Conservation (phyloP, 345 rosid genomes). For the Kernera saxatilis region DNA sequence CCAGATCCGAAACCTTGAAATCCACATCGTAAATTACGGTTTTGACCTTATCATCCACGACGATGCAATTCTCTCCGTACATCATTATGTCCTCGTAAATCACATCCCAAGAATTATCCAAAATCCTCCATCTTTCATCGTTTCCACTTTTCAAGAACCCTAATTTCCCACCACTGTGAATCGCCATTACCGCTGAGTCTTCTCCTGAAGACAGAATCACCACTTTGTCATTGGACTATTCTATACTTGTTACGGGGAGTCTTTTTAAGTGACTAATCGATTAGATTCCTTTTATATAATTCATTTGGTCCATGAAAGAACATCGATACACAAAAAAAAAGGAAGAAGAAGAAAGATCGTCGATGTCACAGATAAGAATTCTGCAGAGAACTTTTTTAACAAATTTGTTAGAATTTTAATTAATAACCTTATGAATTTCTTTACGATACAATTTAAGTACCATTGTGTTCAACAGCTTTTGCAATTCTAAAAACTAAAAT, state of each 20-base stretch:
- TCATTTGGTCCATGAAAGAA: slow-evolving; percentile 1
- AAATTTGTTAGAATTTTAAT: not conserved
- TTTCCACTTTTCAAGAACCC: slow-evolving; percentile 19
- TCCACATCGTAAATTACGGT: slow-evolving; percentile 18
- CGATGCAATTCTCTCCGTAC: slow-evolving; percentile 3
- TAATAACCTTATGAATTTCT: not conserved
- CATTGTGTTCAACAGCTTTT: not conserved
- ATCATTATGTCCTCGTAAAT: slow-evolving; percentile 21
- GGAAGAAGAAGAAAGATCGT: too few relatives aligned
- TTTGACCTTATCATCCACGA: slow-evolving; percentile 24
- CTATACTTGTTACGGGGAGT: not conserved
- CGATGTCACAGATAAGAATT: not conserved
- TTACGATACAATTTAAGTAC: not conserved
- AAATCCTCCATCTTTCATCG: slow-evolving; percentile 18
- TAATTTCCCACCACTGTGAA: slow-evolving; percentile 32
- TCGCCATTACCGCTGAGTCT: slow-evolving; percentile 17
- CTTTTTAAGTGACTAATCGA: slow-evolving; percentile 6
- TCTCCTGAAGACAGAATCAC: slow-evolving; percentile 14
- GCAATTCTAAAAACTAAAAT: not conserved
- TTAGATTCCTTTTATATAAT: not conserved
- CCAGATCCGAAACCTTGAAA: slow-evolving; percentile 11
- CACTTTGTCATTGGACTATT: slow-evolving; percentile 24
- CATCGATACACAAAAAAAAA: too few relatives aligned
- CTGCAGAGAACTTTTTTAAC: not conserved
- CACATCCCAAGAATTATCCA: slow-evolving; percentile 13